Conservation (phyloP, 2,329 filamentous ascomycete species). For the Blastomyces gilchristii region DNA sequence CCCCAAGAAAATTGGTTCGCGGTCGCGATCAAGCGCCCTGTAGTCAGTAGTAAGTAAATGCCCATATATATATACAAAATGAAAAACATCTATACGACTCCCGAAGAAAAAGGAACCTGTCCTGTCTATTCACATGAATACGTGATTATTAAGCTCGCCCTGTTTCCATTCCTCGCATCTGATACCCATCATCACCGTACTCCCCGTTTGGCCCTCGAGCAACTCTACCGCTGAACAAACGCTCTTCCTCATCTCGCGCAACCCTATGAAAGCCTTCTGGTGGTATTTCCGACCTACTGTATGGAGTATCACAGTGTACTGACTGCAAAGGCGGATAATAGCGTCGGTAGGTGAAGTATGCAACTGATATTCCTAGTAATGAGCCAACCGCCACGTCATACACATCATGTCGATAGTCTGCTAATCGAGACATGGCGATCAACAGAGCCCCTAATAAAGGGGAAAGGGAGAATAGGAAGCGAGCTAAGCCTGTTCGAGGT, state of each 20-base stretch:
- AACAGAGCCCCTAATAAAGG: conserved; percentile 49
- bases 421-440: conserved; percentile 52
- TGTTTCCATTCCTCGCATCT: conserved; percentile 3
- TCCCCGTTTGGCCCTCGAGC: not conserved
- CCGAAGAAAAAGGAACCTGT: not conserved
- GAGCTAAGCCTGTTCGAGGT: conserved; percentile 47
- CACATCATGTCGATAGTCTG: conserved; percentile 55
- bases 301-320: conserved; percentile 12
- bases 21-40: not conserved
- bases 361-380: conserved; percentile 44
- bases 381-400: conserved; percentile 51
- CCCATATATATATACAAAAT: not conserved
- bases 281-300: conserved; percentile 6
- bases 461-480: conserved; percentile 45
- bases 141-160: not conserved
- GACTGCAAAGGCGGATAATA: conserved; percentile 42
- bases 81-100: not conserved
- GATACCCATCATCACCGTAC: not conserved
- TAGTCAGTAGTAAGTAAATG: not conserved
- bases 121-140: conserved; percentile 3
- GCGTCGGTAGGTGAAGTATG: conserved; percentile 49
- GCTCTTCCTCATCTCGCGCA: conserved; percentile 14
- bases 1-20: not conserved
- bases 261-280: conserved; percentile 10
- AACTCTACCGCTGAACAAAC: not conserved